Base-by-base conservation (phyloP, 768 basidiomycete genomes). In the Xerocomellus intermedius region DNA sequence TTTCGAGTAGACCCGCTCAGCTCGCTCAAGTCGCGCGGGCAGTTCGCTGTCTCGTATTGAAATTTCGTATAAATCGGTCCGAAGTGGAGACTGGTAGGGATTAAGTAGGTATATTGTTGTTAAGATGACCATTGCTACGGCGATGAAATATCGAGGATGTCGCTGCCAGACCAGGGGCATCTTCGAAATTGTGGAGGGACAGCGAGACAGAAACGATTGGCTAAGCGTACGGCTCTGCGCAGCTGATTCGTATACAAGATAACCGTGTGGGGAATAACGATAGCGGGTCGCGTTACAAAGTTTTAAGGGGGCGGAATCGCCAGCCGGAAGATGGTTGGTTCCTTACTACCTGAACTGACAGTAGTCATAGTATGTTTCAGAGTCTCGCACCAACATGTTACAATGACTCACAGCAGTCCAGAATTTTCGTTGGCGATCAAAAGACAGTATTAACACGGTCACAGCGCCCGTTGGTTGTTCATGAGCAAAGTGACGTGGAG, bases 101-200 rank as follows among this genome's bases (percentile, higher is more conserved):
- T 69, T 67, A 52, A 82, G 74, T n/a, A 84, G 62, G 63, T 79
- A 80, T 64, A 82, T 65, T 19, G 82, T 76, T 42, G 72, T 67
- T 46, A 74, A 56, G 42, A 82, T 73, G 38, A 75, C 68, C 53
- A 76, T 44, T 35, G 75, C 66, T 46, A 81, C 68, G 61, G 76
- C 65, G 54, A 82, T 55, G 54, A 74, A 66, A 68, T 83, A 84
- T 60, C 81, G 78, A 28, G 82, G 82, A 64, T 84, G 81, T 53
- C 80, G 75, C 53, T 72, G 65, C 71, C 73, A 74, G 30, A 59
- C 50, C 26, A 46, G 50, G 35, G 69, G 69, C 71, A 73, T 73
- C 46, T 54, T 64, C 21, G 48, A 24, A 42, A 16, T 30, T 30
- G 58, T 53, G 24, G 48, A 38, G 16, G 32, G 50, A 22, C 22